Conservation (phyloP, 2,329 filamentous ascomycete genomes). For the Zymoseptoria pseudotritici region DNA sequence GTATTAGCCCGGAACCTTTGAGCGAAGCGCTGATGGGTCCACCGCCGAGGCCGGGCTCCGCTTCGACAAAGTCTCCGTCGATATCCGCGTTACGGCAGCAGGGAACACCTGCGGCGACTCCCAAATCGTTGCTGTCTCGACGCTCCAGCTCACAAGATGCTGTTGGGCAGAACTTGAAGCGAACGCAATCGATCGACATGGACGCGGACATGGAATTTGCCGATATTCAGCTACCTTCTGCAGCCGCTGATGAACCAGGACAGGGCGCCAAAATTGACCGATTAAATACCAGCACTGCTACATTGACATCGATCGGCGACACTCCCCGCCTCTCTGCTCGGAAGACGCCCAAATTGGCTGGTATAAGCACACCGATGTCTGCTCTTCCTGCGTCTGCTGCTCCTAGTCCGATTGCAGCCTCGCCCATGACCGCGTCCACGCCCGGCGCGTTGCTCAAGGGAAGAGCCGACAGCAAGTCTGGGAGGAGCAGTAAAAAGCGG, state of each 20-base stretch:
- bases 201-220: conserved; percentile 38
- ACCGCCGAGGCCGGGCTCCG: conserved; percentile 51
- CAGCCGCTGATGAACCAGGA: conserved; percentile 40
- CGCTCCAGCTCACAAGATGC: conserved; percentile 1
- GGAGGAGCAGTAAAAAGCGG: conserved; percentile 55
- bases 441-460: conserved; percentile 23
- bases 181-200: not conserved
- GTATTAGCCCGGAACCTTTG: conserved; percentile 44
- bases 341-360: conserved; percentile 58
- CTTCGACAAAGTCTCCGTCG: conserved; percentile 61
- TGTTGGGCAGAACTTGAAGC: not conserved
- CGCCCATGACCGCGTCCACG: conserved; percentile 42
- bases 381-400: conserved; percentile 34
- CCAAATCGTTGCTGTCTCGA: conserved; percentile 29
- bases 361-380: conserved; percentile 45
- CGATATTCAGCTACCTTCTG: conserved; percentile 66
- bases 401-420: conserved; percentile 44
- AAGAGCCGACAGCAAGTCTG: conserved; percentile 34
- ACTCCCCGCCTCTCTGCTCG: conserved; percentile 57
- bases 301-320: conserved; percentile 37
- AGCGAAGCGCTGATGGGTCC: conserved; percentile 46
- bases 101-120: conserved; percentile 22
- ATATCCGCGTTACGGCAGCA: conserved; percentile 48
- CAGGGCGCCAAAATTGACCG: conserved; percentile 33
- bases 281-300: conserved; percentile 43